Conservation (phyloP, 2,329 filamentous ascomycete genomes). For the Fusarium aywerte region DNA sequence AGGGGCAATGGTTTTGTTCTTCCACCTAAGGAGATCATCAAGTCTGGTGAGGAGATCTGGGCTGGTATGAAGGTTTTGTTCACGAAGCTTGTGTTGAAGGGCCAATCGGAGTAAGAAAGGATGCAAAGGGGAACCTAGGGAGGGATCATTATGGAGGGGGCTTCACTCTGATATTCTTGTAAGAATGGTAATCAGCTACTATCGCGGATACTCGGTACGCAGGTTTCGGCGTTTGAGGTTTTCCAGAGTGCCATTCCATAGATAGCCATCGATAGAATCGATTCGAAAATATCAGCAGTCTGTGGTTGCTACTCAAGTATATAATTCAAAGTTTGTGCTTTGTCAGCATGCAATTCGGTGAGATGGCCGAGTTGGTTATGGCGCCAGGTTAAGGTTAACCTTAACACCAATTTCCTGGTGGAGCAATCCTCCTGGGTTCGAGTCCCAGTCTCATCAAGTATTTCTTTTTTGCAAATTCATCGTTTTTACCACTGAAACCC, state of each 20-base stretch:
- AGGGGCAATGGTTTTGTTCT: constrained; percentile 37
- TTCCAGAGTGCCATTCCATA: background rate
- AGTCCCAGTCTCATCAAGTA: constrained; percentile 32
- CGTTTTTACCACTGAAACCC: too few species aligned
- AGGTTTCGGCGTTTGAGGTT: too few species aligned
- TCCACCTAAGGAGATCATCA: constrained; percentile 50
- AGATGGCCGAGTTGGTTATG: constrained; percentile 38
- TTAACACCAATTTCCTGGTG: constrained; percentile 36
- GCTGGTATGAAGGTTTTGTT: constrained; percentile 57
- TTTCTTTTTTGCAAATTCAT: background rate
- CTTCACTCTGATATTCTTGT: background rate
- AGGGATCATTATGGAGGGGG: rapidly evolving
- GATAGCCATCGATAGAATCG: background rate
- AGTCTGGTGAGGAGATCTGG: constrained; percentile 57
- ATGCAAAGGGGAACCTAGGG: too few species aligned
- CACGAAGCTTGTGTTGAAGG: background rate
- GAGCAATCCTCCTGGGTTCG: constrained; percentile 37
- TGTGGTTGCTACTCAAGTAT: rapidly evolving
- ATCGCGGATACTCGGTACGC: too few species aligned
- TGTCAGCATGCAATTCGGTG: constrained; percentile 30
- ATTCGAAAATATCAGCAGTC: too few species aligned
- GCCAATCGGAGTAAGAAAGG: background rate
- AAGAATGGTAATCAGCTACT: background rate
- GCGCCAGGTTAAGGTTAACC: constrained; percentile 36
- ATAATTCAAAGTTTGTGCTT: background rate